phyloP scores from a whole-genome alignment of 2,329 filamentous ascomycete genomes.

The Neospermospora avenae region DNA sequence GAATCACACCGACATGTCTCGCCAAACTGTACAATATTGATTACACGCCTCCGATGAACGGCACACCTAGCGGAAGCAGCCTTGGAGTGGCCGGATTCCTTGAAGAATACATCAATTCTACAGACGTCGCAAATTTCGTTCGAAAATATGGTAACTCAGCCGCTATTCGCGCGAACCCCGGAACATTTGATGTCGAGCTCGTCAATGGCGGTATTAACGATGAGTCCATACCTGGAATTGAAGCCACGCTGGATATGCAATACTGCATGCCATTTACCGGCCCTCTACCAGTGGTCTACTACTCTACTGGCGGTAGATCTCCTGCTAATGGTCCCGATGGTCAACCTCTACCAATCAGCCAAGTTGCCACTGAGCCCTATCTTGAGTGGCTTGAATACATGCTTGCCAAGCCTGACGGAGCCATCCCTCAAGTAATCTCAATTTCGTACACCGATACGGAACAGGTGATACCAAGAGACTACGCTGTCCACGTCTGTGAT shows the following conservation, averaged over 20 bases:
- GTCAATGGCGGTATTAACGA: conserved; percentile 44
- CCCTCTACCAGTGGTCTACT: conserved; percentile 51
- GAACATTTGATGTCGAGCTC: conserved; percentile 35
- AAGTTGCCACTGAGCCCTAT: conserved; percentile 63
- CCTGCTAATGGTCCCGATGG: conserved; percentile 39
- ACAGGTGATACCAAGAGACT: conserved; percentile 56
- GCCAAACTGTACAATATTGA: conserved; percentile 32
- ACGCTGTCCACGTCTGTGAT: conserved; percentile 58
- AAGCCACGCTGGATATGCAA: conserved; percentile 56
- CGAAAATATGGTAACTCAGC: conserved; percentile 43
- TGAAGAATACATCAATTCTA: conserved; percentile 29
- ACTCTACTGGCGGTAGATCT: conserved; percentile 52
- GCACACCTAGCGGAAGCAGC: conserved; percentile 54
- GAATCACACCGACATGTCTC: conserved; percentile 33
- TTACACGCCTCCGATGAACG: conserved; percentile 30
- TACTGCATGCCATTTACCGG: conserved; percentile 50
- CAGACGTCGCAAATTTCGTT: conserved; percentile 43
- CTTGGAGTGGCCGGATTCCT: conserved; percentile 56
- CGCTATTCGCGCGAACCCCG: conserved; percentile 34
- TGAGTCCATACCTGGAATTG: conserved; percentile 43
- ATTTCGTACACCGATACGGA: conserved; percentile 68
- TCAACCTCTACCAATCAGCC: conserved; percentile 32
- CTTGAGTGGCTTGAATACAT: conserved; percentile 57
- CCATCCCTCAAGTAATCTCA: conserved; percentile 57
- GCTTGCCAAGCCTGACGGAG: conserved; percentile 44